Evolutionary conservation across 768 basidiomycete species (phyloP), one percentile per base, ranked within the genome.

Genomic region (Heimioporus sp.): DNA sequence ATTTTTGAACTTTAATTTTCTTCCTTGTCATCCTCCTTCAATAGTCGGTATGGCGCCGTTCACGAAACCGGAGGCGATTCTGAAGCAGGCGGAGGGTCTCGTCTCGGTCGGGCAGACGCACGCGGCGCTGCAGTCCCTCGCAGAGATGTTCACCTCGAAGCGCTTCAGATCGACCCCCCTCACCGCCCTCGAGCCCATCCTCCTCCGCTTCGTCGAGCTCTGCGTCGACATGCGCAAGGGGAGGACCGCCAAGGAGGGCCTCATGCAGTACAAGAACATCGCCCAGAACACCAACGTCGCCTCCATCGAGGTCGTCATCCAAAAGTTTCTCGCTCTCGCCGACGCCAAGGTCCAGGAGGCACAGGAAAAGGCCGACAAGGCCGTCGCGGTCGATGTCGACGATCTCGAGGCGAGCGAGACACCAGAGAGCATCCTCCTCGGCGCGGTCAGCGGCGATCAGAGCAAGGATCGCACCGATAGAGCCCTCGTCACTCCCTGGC

Each of bases 251-350:
- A 94, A 96, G 70, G 93, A 95, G 65, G 95, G 92, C 20, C 82
- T 98, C 43, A 92, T 96, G 85, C 88, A 92, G 66, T 97, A 92
- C 82, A 98, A 97, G 76, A 98, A 98, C 68, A 93, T 97, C 60
- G 93, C 93, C 0, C 96, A 99, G 65, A 93, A 95, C 61, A 85
- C 87, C 19, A 91, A 83, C 67, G 92, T 98, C 38, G 82, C 81
- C 44, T 92, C 89, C 55, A 95, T 99, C 67, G 96, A 99, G 69
- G 76, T 80, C 43, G 93, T 98, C 63, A 87, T 99, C 64, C 88
- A 85, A 56, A 79, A 80, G 41, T 96, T 98, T 66, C 79, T 99
- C 59, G 76, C 81, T 52, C 78, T 92, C 30, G 82, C 91, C 4
- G 89, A 92, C 63, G 78, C 81, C 30, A 92, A 92, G 69, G 90